These are phyloP conservation scores for Zarea fungicola DNA, from an alignment of 2,329 filamentous ascomycete species.

Conservation along the genomic window DNA sequence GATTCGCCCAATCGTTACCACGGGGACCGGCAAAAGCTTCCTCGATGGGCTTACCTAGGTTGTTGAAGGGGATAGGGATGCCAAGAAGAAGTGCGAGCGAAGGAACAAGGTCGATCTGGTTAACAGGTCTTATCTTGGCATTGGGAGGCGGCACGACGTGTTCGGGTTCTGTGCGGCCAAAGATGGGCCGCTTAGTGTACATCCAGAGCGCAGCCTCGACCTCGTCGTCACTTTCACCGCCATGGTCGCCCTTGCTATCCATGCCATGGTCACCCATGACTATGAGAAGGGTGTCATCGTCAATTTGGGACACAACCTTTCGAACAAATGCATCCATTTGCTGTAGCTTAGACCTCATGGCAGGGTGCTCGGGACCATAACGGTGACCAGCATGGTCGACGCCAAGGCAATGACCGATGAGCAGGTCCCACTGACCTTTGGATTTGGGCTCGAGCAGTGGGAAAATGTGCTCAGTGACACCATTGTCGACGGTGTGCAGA, in stretches of 20 bases:
- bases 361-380: slow-evolving; percentile 87
- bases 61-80: slow-evolving; percentile 93
- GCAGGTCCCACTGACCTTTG: slow-evolving; percentile 77
- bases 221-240: slow-evolving; percentile 96
- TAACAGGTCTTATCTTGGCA: slow-evolving; percentile 70
- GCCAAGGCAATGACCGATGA: slow-evolving; percentile 89
- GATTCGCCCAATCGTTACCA: slow-evolving; percentile 67
- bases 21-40: slow-evolving; percentile 77
- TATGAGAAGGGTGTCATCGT: slow-evolving; percentile 81
- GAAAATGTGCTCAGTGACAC: slow-evolving; percentile 84
- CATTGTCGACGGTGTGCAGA: slow-evolving; percentile 92
- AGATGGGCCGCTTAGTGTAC: slow-evolving; percentile 85
- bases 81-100: slow-evolving; percentile 84
- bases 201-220: slow-evolving; percentile 95
- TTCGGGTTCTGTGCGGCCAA: slow-evolving; percentile 67
- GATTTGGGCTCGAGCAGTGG: slow-evolving; percentile 67
- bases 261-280: slow-evolving; percentile 99
- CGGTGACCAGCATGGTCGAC: slow-evolving; percentile 96
- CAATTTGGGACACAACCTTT: slow-evolving; percentile 64
- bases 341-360: slow-evolving; percentile 83
- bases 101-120: slow-evolving; percentile 92
- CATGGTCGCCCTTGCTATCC: slow-evolving; percentile 95
- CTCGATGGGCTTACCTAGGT: slow-evolving; percentile 85
- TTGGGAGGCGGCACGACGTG: slow-evolving; percentile 55
- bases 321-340: slow-evolving; percentile 85